Evolutionary conservation across 1,284 basidiomycete species (phyloP).

Genomic region (Ustilago nuda): DNA sequence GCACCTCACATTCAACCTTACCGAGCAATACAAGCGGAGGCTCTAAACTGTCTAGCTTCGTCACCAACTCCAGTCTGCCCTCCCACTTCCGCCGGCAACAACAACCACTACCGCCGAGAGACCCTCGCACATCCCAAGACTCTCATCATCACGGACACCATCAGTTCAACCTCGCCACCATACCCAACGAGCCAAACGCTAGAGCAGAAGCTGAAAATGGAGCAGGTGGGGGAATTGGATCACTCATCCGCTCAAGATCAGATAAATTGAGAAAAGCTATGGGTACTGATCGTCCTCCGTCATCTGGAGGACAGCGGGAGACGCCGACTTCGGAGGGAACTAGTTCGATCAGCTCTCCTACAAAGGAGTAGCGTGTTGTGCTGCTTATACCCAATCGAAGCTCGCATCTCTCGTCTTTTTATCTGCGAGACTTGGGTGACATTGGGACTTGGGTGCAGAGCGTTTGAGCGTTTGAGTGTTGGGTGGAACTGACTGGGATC

Average conservation of each 20-base stretch:
- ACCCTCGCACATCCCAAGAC: slow-evolving; percentile 3
- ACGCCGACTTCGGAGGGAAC: background rate
- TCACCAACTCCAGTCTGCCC: slow-evolving; percentile 9
- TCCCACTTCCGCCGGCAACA: slow-evolving; percentile 21
- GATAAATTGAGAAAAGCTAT: slow-evolving; percentile 11
- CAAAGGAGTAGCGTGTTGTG: background rate
- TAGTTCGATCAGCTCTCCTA: background rate
- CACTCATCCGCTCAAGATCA: slow-evolving; percentile 22
- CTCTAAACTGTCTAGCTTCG: slow-evolving; percentile 4
- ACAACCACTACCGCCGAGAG: background rate
- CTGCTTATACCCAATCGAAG: too few species aligned
- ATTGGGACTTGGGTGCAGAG: too few species aligned
- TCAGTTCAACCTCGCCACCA: slow-evolving; percentile 29
- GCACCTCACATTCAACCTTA: background rate
- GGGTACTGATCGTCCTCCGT: slow-evolving; percentile 8
- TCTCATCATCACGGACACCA: slow-evolving; percentile 41
- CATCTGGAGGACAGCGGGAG: background rate
- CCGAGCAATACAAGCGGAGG: background rate
- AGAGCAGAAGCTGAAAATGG: background rate
- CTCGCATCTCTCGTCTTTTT: too few species aligned
- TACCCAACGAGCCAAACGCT: background rate
- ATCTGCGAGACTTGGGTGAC: too few species aligned
- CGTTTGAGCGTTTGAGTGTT: too few species aligned
- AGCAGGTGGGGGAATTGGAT: slow-evolving; percentile 4
- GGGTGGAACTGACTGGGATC: too few species aligned